Base-by-base conservation (phyloP, 352 stramenopile species). In the Globisporangium megalacanthum region DNA sequence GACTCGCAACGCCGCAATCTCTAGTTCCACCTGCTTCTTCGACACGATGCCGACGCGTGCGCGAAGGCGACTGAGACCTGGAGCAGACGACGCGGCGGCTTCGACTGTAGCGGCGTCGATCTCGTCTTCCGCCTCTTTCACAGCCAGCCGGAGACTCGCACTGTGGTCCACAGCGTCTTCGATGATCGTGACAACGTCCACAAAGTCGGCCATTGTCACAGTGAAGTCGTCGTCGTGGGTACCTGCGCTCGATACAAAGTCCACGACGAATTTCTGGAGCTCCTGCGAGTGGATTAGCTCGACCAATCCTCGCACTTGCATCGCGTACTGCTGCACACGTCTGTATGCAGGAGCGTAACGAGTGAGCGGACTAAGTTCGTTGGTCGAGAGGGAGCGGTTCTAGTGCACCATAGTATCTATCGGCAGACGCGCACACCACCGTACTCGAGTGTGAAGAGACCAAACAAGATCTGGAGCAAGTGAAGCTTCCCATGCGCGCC, bases 231-330 rank as follows among this genome's bases (percentile, higher is more conserved):
- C 49, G 3, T 79, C 58, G 3, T 66, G 49, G 17, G 47, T 37
- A 4, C 59, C 56, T 15, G 59, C 54, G 11, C 56, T 62, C 0
- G 77, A 73, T 1, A 78, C 68, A 52, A 85, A 90, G 15, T 80
- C 67, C 14, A 88, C 57, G 10, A 90, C 61, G 54, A 88, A 87
- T 19, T 71, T 69, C 52, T 90, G 79, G 19, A 90, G 60, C 25
- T 78, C 68, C 0, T 51, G 60, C 3, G 66, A 79, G 0, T 61
- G 45, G 0, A 86, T 57, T 1, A 90, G 57, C 13, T 77, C 66
- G 1, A 66, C 61, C 2, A 90, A 70, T 4, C 79, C 77, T 50
- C 60, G 65, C 6, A 86, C 74, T 58, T 74, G 68, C 1, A 45
- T 39, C 1, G 70, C 72, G 46, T 72, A 74, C 20, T 79, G 73